Base-by-base conservation (phyloP, 164 flowering plant genomes). In the Magnolia officinalis region DNA sequence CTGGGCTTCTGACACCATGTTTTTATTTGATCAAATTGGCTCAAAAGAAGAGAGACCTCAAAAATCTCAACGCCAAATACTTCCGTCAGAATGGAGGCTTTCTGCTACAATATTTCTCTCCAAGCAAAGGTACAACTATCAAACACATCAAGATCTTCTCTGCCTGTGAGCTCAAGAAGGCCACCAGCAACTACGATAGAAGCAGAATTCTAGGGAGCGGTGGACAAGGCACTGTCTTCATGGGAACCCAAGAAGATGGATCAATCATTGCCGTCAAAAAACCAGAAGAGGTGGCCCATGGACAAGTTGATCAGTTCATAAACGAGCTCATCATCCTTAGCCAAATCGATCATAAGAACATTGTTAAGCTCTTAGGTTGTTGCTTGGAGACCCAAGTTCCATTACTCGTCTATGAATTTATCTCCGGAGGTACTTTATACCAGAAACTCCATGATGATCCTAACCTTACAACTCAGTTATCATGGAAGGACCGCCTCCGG, bases 61-160 rank as follows among this genome's bases (percentile, higher is more conserved):
- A 18, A 18, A 68, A 69, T 8, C 78, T 69, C 52, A 52, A 58
- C 31, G 29, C 29, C 16, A 68, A 68, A 31, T 68, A 24, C 67
- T 75, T 75, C 21, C n/a, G 67, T 24, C 71, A 50, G 14, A 75
- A 75, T 26, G 45, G 45, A 37, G 45, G 45, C 45, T 6, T 37
- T 0, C 4, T 21, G 45, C 45, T 37, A 37, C 6, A 5, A 37
- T 37, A 37, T 37, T 5, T 37, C 45, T 37, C 45, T 37, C 45
- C 6, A 37, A 37, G 89, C 90, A 0, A 85, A 79, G 13, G 90
- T 82, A 0, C 76, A 86, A 0, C 52, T 2, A 21, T 23, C 31
- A 64, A 21, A 11, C 58, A 87, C 10, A 13, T 16, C 24, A 63
- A 64, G 66, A 72, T 72, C 37, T 72, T 72, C 67, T 52, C 66